Conservation (phyloP, 495 filamentous ascomycete genomes). For the Sordaria brevicollis region DNA sequence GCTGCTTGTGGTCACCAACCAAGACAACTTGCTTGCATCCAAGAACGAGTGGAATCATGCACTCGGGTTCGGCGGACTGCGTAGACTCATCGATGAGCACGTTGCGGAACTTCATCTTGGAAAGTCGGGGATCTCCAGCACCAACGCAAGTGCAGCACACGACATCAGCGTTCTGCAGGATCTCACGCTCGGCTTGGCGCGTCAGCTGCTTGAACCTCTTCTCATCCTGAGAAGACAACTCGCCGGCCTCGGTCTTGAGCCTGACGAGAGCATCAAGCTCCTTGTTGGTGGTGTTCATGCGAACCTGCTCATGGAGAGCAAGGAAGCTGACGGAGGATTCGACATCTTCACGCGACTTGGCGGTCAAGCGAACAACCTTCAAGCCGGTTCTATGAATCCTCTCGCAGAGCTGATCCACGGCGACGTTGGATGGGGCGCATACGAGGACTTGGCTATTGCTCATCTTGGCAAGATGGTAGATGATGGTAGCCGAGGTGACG, state of each 20-base stretch:
- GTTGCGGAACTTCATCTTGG: constrained; percentile 96
- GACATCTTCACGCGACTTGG: constrained; percentile 96
- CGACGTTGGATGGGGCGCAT: constrained; percentile 96
- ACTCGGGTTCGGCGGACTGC: constrained; percentile 97
- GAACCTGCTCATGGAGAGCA: constrained; percentile 92
- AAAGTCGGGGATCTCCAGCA: constrained; percentile 87
- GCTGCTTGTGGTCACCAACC: constrained; percentile 96
- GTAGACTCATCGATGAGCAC: constrained; percentile 98
- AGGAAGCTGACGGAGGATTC: constrained; percentile 93
- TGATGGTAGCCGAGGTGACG: constrained; percentile 97
- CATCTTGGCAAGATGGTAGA: constrained; percentile 93
- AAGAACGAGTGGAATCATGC: constrained; percentile 96
- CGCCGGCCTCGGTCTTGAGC: constrained; percentile 83
- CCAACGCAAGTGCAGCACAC: constrained; percentile 99
- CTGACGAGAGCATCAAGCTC: constrained; percentile 86
- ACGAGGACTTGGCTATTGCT: constrained; percentile 92
- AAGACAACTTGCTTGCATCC: constrained; percentile 98
- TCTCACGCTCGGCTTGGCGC: constrained; percentile 87
- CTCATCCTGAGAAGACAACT: constrained; percentile 91
- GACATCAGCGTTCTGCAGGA: constrained; percentile 90
- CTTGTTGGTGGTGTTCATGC: constrained; percentile 91
- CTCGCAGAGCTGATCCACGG: constrained; percentile 96
- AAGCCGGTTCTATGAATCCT: constrained; percentile 90
- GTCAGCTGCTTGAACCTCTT: constrained; percentile 97
- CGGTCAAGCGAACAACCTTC: constrained; percentile 95